Percentiles rank a stretch among this genome's conserved stretches.
These are phyloP conservation scores for Obelidium mucronatum DNA, from an alignment of 192 early-diverging fungal genomes.

Conservation along the genomic window DNA sequence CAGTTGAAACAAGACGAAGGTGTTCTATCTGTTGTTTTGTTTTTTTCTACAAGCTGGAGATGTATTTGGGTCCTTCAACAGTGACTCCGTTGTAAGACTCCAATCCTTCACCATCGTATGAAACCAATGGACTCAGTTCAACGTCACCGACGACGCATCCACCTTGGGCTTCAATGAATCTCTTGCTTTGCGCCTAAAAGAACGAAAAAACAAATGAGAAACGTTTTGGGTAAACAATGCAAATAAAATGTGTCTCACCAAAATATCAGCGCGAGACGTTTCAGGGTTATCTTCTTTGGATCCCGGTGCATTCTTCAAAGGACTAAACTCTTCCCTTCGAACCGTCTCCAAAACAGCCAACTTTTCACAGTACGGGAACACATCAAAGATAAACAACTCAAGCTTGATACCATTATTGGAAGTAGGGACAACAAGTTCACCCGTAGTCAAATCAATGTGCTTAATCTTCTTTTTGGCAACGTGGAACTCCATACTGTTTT, in stretches of 20 bases:
- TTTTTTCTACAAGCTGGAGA: no score
- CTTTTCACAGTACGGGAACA: conserved; percentile 88
- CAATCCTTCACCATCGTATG: conserved; percentile 93
- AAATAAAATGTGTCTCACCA: conserved; percentile 39
- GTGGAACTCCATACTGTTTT: conserved; percentile 90
- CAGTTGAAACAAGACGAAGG: no score
- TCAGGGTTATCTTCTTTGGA: conserved; percentile 89
- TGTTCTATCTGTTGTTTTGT: no score
- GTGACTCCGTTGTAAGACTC: conserved; percentile 73
- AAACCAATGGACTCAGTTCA: conserved; percentile 90
- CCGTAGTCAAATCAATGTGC: conserved; percentile 79
- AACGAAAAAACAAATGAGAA: no score
- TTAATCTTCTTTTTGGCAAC: conserved; percentile 99
- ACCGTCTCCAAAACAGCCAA: conserved; percentile 94
- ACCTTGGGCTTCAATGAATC: conserved; percentile 87
- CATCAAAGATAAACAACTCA: conserved; percentile 99
- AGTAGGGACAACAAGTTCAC: conserved; percentile 72
- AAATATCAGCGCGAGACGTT: conserved; percentile 90
- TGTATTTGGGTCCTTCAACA: conserved; percentile 8
- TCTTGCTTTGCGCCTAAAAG: conserved; percentile 73
- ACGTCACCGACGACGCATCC: conserved; percentile 76
- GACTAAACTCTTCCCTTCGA: conserved; percentile 95
- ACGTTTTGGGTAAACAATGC: background rate
- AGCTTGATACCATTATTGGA: conserved; percentile 97
- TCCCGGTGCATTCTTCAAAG: conserved; percentile 97